Base-by-base conservation (phyloP, 306 rosid genomes). In the Delonix regia region DNA sequence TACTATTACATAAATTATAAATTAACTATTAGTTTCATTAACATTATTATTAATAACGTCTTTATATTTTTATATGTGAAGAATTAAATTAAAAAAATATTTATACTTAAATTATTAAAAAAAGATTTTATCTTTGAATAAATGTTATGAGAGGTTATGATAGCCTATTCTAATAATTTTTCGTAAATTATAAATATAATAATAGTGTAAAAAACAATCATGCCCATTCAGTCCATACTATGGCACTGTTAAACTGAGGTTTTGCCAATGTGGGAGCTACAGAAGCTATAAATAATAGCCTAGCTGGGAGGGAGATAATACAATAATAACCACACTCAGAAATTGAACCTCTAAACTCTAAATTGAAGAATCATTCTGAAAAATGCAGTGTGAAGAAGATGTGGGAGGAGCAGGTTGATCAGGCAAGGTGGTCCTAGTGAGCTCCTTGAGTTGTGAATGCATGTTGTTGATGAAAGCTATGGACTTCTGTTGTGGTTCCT, bases 401-500 rank as follows among this genome's bases (percentile, higher is more conserved):
- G 86, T 38, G 13, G 80, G 24, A 57, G 71, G 15, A 7, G 57
- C 69, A 64, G 72, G 18, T 24, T 86, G 85, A 55, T 71, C 11
- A 30, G 79, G 55, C 36, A 62, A 56, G 24, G 83, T 42, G 18
- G 70, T 44, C 9, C 15, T 83, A 36, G 85, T 77, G 18, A 91
- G 85, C 55, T 94, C 94, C 76, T 75, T 78, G 22, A 94, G 93
- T 56, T 91, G 92, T 45, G 89, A 86, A 71, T 91, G 87, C 97
- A 94, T 94, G 82, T 76, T 87, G 72, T 73, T 87, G 82, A 94
- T 86, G 91, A 91, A 94, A 53, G 85, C 84, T 96, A 88, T 90
- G 4, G 91, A 87, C 42, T 73, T 89, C 6, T 82, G 77, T 51
- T 91, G 98, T 67, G 97, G 92, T 76, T 91, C 96, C 86, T 90